Percentiles rank a stretch among this genome's conserved stretches.
phyloP scores from a whole-genome alignment of 805 yeast genomes.

The Candida khao-thaluensis region DNA sequence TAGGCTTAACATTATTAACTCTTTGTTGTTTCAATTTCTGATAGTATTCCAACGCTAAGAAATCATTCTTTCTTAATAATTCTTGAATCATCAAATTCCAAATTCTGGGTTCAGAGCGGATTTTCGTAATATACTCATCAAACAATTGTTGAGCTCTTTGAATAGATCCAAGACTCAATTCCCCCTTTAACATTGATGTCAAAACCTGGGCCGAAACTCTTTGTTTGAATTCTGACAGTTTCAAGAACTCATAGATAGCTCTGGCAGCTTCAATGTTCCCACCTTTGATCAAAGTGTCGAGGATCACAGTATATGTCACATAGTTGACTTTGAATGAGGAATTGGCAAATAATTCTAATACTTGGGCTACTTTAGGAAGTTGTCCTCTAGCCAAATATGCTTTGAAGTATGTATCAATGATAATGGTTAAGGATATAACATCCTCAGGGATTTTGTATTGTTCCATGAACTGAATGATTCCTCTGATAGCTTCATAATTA shows the following conservation, averaged over 20 bases:
- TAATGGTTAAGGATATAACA: conserved; percentile 59
- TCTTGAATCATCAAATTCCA: conserved; percentile 42
- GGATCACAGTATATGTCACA: conserved; percentile 49
- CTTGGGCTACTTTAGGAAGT: conserved; percentile 37
- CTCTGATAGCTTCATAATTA: conserved; percentile 48
- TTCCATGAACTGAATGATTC: conserved; percentile 46
- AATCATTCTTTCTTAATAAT: conserved; percentile 30
- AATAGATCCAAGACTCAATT: conserved; percentile 40
- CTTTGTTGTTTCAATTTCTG: conserved; percentile 28
- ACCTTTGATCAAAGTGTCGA: conserved; percentile 52
- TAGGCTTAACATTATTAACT: conserved; percentile 34
- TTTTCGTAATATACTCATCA: conserved; percentile 29
- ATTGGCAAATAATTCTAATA: conserved; percentile 42
- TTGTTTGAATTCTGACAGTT: conserved; percentile 19
- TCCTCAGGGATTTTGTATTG: conserved; percentile 49
- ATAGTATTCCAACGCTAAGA: conserved; percentile 43
- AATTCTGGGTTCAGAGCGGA: conserved; percentile 35
- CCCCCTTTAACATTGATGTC: conserved; percentile 48
- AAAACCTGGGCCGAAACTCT: conserved; percentile 34
- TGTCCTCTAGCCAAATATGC: conserved; percentile 42
- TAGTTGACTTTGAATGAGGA: conserved; percentile 33
- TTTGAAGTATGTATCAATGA: conserved; percentile 55
- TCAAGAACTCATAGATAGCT: conserved; percentile 36
- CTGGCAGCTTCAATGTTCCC: conserved; percentile 55
- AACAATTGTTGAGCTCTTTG: conserved; percentile 32